Evolutionary conservation across 2,329 filamentous ascomycete genomes (phyloP), one percentile per base, ranked within the genome.

Genomic region (Mycosphaerella arachidis): DNA sequence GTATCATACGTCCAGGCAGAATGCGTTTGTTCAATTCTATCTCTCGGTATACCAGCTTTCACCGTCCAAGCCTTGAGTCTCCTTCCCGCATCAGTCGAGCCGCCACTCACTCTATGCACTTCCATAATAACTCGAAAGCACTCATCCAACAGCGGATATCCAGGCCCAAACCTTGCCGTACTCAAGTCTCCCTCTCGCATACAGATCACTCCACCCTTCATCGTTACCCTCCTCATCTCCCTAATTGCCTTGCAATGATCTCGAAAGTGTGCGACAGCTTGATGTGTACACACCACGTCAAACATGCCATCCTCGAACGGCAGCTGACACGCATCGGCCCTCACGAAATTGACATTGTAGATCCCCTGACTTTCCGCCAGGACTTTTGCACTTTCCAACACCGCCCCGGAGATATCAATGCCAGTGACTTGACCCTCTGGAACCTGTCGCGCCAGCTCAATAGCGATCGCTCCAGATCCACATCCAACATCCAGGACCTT

Each of bases 251-350:
- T 9, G 1, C 80, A 70, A 0, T 81, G 82, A 57, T 83, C 76
- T 13, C 70, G 67, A 8, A 85, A 72, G 70, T 86, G 84, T 62
- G 81, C 78, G 5, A 86, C 72, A 5, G 85, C 79, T 67, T 85
- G 83, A 68, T 85, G 82, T 46, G 78, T 79, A 64, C 80, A 78
- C 5, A 97, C 90, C 53, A 91, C 90, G 70, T 97, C 92, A 75
- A 97, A 97, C 13, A 81, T 85, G 80, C 93, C 89, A 71, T 93
- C 89, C 50, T 88, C 86, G 81, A 96, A 97, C 18, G 87, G 86
- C 89, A 97, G 94, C 85, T 94, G 89, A 91, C 96, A 96, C 73
- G 97, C 97, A 73, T 97, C 92, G 50, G 91, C 93, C 83, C 96
- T 95, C 70, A 91, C 87, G 70, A 92, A 97, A 61, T 83, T 82